Percentiles rank a stretch among this genome's conserved stretches.
phyloP scores from a whole-genome alignment of 352 stramenopile genomes.

The Globisporangium middletonii region DNA sequence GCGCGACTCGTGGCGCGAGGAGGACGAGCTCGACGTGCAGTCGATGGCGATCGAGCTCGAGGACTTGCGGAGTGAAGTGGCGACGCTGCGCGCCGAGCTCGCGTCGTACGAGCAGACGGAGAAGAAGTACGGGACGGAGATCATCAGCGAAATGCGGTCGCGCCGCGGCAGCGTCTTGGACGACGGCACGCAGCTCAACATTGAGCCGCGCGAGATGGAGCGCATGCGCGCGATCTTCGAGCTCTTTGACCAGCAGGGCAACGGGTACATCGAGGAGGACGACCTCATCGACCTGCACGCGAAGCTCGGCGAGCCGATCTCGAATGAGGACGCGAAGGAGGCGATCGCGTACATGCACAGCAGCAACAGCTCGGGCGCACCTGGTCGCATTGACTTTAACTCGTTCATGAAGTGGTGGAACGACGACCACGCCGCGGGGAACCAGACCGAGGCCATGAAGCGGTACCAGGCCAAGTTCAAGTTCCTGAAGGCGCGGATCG shows the following conservation, averaged over 20 bases:
- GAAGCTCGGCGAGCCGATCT: conserved; percentile 81
- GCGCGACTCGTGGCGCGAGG: conserved; percentile 74
- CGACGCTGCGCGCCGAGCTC: conserved; percentile 63
- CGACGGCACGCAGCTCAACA: conserved; percentile 71
- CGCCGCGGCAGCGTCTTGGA: conserved; percentile 68
- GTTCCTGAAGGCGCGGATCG: conserved; percentile 84
- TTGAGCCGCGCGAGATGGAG: conserved; percentile 80
- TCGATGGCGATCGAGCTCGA: conserved; percentile 63
- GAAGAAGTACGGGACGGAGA: conserved; percentile 64
- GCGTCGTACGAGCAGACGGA: conserved; percentile 74
- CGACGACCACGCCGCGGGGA: conserved; percentile 61
- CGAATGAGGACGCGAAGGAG: conserved; percentile 60
- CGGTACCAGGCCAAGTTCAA: conserved; percentile 87
- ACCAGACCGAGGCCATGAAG: conserved; percentile 77
- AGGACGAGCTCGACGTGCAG: conserved; percentile 57
- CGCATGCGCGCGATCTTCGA: conserved; percentile 83
- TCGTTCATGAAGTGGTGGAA: conserved; percentile 90
- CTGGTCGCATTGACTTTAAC: conserved; percentile 76
- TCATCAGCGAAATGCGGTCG: conserved; percentile 37
- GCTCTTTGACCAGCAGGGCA: conserved; percentile 76
- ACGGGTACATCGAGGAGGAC: conserved; percentile 73
- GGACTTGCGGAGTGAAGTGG: conserved; percentile 66
- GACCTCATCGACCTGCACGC: conserved; percentile 76
- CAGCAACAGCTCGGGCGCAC: conserved; percentile 9
- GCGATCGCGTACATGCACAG: conserved; percentile 68